A percentile compares a stretch with the other conserved stretches of the same genome.
Evolutionary conservation across 2,329 filamentous ascomycete species (phyloP).

Genomic region (Bertia moriformis): DNA sequence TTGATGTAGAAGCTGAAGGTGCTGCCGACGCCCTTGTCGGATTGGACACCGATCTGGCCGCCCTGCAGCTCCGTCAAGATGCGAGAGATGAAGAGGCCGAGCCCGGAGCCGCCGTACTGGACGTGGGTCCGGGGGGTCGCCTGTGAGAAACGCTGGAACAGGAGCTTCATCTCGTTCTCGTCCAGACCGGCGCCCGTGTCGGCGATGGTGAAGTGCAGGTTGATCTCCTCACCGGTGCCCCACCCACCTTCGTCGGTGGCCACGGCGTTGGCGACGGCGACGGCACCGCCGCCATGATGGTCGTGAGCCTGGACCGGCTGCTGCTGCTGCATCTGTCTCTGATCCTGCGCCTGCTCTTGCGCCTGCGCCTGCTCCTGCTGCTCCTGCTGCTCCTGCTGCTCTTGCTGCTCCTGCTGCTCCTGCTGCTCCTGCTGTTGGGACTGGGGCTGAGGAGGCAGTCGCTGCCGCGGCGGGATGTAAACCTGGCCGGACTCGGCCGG

Average conservation of each 20-base stretch:
- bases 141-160: constrained; percentile 58
- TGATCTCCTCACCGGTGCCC: constrained; percentile 58
- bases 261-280: too few species aligned
- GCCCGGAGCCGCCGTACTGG: constrained; percentile 56
- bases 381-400: too few species aligned
- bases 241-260: constrained; percentile 47
- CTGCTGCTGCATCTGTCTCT: constrained; percentile 9
- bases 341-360: too few species aligned
- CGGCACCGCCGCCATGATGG: too few species aligned
- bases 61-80: constrained; percentile 66
- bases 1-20: constrained; percentile 68
- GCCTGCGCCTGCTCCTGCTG: too few species aligned
- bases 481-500: constrained; percentile 20
- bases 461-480: constrained; percentile 17
- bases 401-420: too few species aligned
- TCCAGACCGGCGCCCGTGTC: constrained; percentile 58
- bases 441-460: constrained; percentile 31
- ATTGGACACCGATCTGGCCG: constrained; percentile 62
- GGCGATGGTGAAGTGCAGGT: constrained; percentile 56
- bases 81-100: constrained; percentile 63
- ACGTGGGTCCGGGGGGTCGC: constrained; percentile 57
- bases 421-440: constrained; percentile 11
- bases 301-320: background rate
- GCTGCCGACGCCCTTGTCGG: constrained; percentile 51
- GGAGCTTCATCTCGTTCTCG: constrained; percentile 47